Base-by-base conservation (phyloP, 2,329 filamentous ascomycete species). In the Epichloe gansuensis region DNA sequence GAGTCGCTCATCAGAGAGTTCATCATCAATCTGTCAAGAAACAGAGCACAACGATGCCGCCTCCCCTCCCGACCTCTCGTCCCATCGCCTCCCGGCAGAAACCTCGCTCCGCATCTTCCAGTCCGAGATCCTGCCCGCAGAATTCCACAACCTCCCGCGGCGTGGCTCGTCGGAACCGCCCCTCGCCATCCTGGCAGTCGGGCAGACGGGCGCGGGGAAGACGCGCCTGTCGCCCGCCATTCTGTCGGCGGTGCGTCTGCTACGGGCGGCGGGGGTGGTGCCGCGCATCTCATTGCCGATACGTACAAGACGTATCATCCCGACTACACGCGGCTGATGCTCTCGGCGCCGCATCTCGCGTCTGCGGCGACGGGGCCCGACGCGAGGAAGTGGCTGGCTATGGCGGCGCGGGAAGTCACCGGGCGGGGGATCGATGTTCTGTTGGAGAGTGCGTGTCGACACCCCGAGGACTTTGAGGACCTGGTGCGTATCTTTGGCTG, bases 181-280 rank as follows among this genome's bases (percentile, higher is more conserved):
- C 39, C 62, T 72, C 13, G 72, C 69, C 37, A 60, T 75, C 46
- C 63, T 76, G 21, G 61, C 73, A 13, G 67, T 74, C 28, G 73
- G 73, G 55, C 74, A 75, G 57, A 75, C 73, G 5, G 73, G 74
- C 59, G 71, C 74, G 13, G 73, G 74, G 50, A 76, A 76, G 55
- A 75, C 72, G 15, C 67, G 67, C 52, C 65, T 71, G 1, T 69
- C 72, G 11, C 72, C 71, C 2, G 58, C 61, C 37, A 61, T 75
- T 48, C 61, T 65, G 17, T 47, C 55, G 4, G 67, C 69, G 46
- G 58, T 75, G 34, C 50, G 13, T 48, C 55, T 46, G 43, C 54
- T 50, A 42, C 50, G 25, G 15, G 21, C 15, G 50, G 31, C 12
- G 4, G 23, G 7, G 21, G 17, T 13, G 25, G 11, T 17, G 54